phyloP scores from a whole-genome alignment of 2,329 filamentous ascomycete species.

The Moelleriella libera region DNA sequence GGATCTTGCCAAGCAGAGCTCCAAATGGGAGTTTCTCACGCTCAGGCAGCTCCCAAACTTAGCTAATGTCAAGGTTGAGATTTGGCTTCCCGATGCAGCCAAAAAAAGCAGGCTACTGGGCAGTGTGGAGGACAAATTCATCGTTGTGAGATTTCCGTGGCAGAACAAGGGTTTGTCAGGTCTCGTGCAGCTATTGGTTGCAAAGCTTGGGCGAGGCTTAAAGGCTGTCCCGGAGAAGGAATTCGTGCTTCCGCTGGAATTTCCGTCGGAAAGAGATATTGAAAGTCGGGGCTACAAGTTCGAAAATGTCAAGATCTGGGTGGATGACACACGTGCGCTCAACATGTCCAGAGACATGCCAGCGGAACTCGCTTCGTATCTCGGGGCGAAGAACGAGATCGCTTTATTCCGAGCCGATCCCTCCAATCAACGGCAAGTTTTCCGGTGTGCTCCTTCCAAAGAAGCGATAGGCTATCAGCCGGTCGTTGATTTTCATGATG shows the following conservation, averaged over 20 bases:
- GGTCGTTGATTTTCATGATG: slow-evolving; percentile 54
- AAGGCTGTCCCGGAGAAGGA: slow-evolving; percentile 43
- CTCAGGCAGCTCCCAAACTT: slow-evolving; percentile 56
- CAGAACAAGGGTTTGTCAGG: slow-evolving; percentile 34
- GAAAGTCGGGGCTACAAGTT: slow-evolving; percentile 42
- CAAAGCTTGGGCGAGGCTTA: slow-evolving; percentile 35
- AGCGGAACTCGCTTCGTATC: slow-evolving; percentile 45
- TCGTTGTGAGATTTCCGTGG: slow-evolving; percentile 56
- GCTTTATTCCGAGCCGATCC: slow-evolving; percentile 56
- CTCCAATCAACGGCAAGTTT: slow-evolving; percentile 39
- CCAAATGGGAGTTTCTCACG: slow-evolving; percentile 57
- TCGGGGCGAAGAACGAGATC: slow-evolving; percentile 53
- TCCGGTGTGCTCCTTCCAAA: slow-evolving; percentile 42
- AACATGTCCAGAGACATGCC: slow-evolving; percentile 46
- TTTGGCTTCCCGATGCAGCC: slow-evolving; percentile 54
- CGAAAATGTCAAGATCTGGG: slow-evolving; percentile 52
- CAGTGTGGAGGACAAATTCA: slow-evolving; percentile 39
- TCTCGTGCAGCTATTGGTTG: slow-evolving; percentile 25
- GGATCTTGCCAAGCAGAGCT: neutral
- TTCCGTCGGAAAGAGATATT: slow-evolving; percentile 43
- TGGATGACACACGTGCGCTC: slow-evolving; percentile 37
- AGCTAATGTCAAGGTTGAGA: slow-evolving; percentile 51
- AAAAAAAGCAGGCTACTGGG: slow-evolving; percentile 37
- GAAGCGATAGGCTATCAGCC: slow-evolving; percentile 49
- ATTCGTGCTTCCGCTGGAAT: slow-evolving; percentile 51